Evolutionary conservation across 164 flowering plant genomes (phyloP).

Genomic region (Magnolia officinalis): DNA sequence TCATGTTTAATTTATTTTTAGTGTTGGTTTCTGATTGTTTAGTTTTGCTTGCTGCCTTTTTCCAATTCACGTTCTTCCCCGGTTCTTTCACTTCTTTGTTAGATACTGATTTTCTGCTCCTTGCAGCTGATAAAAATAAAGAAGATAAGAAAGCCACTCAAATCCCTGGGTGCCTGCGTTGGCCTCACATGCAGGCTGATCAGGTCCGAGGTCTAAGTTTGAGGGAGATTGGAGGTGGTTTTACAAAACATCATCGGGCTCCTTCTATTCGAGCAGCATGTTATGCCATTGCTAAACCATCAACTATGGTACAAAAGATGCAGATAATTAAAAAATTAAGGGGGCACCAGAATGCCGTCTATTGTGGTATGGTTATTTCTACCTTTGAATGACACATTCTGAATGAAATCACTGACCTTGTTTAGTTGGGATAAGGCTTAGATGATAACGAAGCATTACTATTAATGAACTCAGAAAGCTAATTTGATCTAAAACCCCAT

Average conservation of each 20-base stretch:
- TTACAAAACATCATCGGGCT: slow-evolving; percentile 83
- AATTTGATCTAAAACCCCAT: not conserved
- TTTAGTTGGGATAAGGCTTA: too few species aligned
- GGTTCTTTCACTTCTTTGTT: not conserved
- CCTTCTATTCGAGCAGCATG: slow-evolving; percentile 90
- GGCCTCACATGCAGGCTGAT: slow-evolving; percentile 95
- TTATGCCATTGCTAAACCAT: slow-evolving; percentile 92
- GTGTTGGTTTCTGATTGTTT: not conserved
- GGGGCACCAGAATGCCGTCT: slow-evolving; percentile 96
- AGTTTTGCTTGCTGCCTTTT: not conserved
- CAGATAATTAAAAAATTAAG: slow-evolving; percentile 75
- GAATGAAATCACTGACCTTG: too few species aligned
- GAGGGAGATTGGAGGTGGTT: slow-evolving; percentile 99
- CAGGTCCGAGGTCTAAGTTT: slow-evolving; percentile 81
- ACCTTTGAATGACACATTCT: not conserved
- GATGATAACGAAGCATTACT: not conserved
- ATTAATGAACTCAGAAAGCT: not conserved
- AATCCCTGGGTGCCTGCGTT: slow-evolving; percentile 68
- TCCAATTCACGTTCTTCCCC: not conserved
- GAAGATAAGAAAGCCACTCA: slow-evolving; percentile 30
- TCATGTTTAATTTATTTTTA: not conserved
- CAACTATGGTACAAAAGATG: slow-evolving; percentile 88
- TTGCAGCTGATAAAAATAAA: slow-evolving; percentile 51
- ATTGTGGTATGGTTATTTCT: slow-evolving; percentile 66
- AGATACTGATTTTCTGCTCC: not conserved